phyloP scores from a whole-genome alignment of 805 yeast species.

The Candida lessepsii region DNA sequence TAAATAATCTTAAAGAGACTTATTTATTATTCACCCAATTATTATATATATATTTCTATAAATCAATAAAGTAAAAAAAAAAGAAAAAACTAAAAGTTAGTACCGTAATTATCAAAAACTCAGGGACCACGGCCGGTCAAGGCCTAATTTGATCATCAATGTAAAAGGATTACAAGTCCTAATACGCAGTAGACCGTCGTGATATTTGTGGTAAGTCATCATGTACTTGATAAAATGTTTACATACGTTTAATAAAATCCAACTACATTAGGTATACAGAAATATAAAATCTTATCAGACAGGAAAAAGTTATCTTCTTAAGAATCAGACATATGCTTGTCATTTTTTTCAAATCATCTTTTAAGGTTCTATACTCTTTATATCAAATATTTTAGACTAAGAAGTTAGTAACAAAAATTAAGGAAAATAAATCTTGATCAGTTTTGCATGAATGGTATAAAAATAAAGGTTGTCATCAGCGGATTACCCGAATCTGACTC shows the following conservation, averaged over 20 bases:
- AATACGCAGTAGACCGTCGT: conserved; percentile 53
- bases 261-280: conserved; percentile 12
- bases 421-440: conserved; percentile 32
- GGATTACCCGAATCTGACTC: conserved; percentile 97
- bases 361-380: conserved; percentile 28
- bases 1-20: too few relatives aligned
- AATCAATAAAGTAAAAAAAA: too few relatives aligned
- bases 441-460: conserved; percentile 94
- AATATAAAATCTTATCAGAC: conserved; percentile 37
- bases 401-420: conserved; percentile 11
- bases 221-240: conserved; percentile 25
- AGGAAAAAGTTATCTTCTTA: conserved; percentile 59
- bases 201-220: conserved; percentile 49
- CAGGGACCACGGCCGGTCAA: conserved; percentile 56
- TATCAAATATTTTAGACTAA: conserved; percentile 16
- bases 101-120: conserved; percentile 13
- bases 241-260: conserved; percentile 2
- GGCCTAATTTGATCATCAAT: conserved; percentile 47
- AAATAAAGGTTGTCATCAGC: conserved; percentile 78
- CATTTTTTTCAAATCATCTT: conserved; percentile 70
- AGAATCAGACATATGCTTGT: conserved; percentile 98
- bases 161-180: conserved; percentile 45
- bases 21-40: too few relatives aligned
- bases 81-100: too few relatives aligned
- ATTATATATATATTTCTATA: too few relatives aligned